A percentile compares a stretch with the other conserved stretches of the same genome.
phyloP scores from a whole-genome alignment of 2,329 filamentous ascomycete genomes.

The Sordariomycetes sp. region DNA sequence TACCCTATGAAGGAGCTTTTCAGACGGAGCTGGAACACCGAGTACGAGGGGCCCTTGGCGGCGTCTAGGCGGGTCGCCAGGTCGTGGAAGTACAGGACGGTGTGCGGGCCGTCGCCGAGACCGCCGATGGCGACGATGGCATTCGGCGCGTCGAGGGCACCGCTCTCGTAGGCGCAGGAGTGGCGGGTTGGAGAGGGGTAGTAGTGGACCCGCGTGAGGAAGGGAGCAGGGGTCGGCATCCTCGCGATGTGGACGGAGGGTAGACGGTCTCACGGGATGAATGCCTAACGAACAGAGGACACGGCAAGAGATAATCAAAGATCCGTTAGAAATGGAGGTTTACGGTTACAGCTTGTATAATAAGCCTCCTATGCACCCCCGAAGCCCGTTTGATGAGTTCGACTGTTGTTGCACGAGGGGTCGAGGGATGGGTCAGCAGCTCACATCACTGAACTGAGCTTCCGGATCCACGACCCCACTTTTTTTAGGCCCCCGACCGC shows the following conservation, averaged over 20 bases:
- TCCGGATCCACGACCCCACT: background rate
- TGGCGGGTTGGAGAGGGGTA: constrained; percentile 8
- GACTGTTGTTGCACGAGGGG: no score
- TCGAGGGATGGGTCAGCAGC: no score
- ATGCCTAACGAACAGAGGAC: background rate
- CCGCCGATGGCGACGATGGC: constrained; percentile 59
- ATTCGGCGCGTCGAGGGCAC: constrained; percentile 29
- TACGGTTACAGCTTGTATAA: no score
- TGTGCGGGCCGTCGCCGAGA: constrained; percentile 55
- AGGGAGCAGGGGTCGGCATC: background rate
- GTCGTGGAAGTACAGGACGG: constrained; percentile 40
- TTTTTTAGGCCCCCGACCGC: background rate
- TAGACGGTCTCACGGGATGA: background rate
- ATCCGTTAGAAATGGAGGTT: no score
- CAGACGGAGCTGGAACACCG: constrained; percentile 43
- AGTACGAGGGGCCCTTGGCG: constrained; percentile 27
- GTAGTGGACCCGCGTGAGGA: constrained; percentile 4
- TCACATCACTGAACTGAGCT: no score
- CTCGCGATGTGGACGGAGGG: background rate
- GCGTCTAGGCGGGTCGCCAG: constrained; percentile 26
- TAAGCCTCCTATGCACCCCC: no score
- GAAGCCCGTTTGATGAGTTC: no score
- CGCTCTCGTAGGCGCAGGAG: constrained; percentile 33
- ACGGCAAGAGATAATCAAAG: no score
- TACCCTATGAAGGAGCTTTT: constrained; percentile 39